Base-by-base conservation (phyloP, 495 filamentous ascomycete species). In the Haplographium delicatum region DNA sequence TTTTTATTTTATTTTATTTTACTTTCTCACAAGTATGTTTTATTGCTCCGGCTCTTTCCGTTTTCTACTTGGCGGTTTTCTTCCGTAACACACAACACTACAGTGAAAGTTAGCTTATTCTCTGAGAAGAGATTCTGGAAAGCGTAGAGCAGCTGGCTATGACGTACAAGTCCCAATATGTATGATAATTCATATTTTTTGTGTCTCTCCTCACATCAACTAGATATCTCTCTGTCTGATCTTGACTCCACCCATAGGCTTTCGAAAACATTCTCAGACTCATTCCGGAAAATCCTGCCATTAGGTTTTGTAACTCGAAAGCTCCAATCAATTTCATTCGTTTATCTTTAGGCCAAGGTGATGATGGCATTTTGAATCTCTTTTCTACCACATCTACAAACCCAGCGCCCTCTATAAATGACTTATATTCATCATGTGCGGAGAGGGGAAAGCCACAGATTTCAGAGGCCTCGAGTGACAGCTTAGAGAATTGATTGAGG, bases 201-300 rank as follows among this genome's bases (percentile, higher is more conserved):
- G 85, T 47, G 35, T 76, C 79, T n/a, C 68, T 68, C 31, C 74
- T 68, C 3, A 81, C 69, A 11, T 76, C 65, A 8, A 70, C 73
- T 2, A 79, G 65, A 48, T 83, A 68, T 7, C 69, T 69, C 52
- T 82, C 72, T 19, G 78, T 72, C 57, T 84, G 68, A 18, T 68
- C 69, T 23, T 47, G 65, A 11, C 45, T 70, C 72, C 76, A 80
- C 2, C 76, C 75, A 11, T 79, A 67, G n/a, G 74, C 67, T 15
- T 72, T 70, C 1, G 76, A 81, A 52, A 83, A 58, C 18, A 47
- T 47, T 25, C 56, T 44, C 31, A 54, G 24, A 43, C 50, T 53
- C 26, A 59, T 51, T 4, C 41, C 52, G 5, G 31, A 35, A 13
- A 50, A 6, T 31, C 51, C 51, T n/a, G 28, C 9, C 22, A 51